Percentiles rank a stretch among this genome's conserved stretches.
Evolutionary conservation across 805 yeast genomes (phyloP).

Genomic region (Nakazawaea anatomiae): DNA sequence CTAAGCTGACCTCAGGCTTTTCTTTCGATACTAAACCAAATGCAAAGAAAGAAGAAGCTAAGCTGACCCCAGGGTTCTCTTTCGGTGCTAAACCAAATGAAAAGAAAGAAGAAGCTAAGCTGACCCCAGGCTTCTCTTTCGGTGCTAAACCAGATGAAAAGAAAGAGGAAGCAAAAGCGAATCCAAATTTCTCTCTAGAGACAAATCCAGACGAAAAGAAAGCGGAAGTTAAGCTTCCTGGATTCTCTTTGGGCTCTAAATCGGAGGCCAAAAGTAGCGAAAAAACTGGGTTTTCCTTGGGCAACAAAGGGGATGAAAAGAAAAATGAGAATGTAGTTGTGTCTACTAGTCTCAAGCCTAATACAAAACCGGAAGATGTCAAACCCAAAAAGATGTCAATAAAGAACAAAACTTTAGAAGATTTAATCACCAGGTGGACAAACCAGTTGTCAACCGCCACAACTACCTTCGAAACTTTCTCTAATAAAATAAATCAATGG

Average conservation of each 20-base stretch:
- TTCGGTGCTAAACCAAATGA: conserved; percentile 10
- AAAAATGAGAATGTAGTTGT: conserved; percentile 10
- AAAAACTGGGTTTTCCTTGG: conserved; percentile 11
- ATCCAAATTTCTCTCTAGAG: conserved; percentile 6
- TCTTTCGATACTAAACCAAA: conserved; percentile 11
- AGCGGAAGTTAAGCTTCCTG: conserved; percentile 5
- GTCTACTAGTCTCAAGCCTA: conserved; percentile 12
- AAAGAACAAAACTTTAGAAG: conserved; percentile 89
- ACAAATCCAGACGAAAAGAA: conserved; percentile 4
- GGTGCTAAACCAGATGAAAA: conserved; percentile 3
- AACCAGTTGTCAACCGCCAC: conserved; percentile 72
- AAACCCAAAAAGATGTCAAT: conserved; percentile 69
- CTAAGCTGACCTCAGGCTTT: conserved; percentile 10
- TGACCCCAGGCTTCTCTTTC: conserved; percentile 11
- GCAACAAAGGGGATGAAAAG: conserved; percentile 11
- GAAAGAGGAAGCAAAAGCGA: conserved; percentile 1
- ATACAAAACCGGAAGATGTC: conserved; percentile 43
- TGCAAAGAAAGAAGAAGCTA: conserved; percentile 1
- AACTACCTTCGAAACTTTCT: conserved; percentile 66
- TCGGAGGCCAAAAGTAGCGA: too few species aligned
- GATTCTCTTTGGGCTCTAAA: neutral
- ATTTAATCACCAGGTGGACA: conserved; percentile 90
- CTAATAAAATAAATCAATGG: conserved; percentile 76
- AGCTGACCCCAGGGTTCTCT: conserved; percentile 10
- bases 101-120: conserved; percentile 7